Conservation (phyloP, 352 stramenopile species). For the Globisporangium nodosum region DNA sequence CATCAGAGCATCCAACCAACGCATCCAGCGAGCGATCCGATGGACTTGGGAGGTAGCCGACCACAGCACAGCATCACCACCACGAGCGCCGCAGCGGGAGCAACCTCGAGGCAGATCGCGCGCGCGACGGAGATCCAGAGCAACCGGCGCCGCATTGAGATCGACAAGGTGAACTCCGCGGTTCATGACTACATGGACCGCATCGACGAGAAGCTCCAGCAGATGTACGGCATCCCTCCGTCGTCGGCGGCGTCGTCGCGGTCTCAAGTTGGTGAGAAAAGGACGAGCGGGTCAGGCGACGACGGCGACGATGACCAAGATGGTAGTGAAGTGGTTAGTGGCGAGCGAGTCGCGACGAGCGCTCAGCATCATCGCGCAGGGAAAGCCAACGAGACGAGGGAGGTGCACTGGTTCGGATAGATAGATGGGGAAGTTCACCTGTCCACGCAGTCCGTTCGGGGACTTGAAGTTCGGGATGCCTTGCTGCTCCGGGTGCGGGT, state of each 20-base stretch:
- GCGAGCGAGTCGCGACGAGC: neutral
- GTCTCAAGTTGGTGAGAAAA: neutral
- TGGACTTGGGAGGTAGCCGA: neutral
- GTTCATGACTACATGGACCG: conserved; percentile 81
- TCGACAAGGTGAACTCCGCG: conserved; percentile 65
- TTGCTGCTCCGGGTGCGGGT: conserved; percentile 31
- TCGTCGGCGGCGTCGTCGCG: conserved; percentile 21
- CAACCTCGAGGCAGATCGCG: conserved; percentile 7
- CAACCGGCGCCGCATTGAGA: conserved; percentile 31
- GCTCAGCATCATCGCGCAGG: neutral
- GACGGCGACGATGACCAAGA: neutral
- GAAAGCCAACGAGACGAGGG: conserved; percentile 7
- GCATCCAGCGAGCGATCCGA: neutral
- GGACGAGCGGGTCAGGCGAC: neutral
- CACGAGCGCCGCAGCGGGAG: neutral
- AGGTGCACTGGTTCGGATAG: conserved; percentile 10
- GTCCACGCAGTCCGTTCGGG: conserved; percentile 20
- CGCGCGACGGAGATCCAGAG: conserved; percentile 11
- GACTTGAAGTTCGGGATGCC: conserved; percentile 40
- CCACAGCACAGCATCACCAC: neutral
- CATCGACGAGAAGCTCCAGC: conserved; percentile 73
- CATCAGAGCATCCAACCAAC: neutral
- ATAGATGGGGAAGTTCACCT: conserved; percentile 47
- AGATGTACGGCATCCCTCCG: conserved; percentile 72
- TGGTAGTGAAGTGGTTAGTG: neutral